Base-by-base conservation (phyloP, 1,284 basidiomycete species). In the Hymenochaete sp. region DNA sequence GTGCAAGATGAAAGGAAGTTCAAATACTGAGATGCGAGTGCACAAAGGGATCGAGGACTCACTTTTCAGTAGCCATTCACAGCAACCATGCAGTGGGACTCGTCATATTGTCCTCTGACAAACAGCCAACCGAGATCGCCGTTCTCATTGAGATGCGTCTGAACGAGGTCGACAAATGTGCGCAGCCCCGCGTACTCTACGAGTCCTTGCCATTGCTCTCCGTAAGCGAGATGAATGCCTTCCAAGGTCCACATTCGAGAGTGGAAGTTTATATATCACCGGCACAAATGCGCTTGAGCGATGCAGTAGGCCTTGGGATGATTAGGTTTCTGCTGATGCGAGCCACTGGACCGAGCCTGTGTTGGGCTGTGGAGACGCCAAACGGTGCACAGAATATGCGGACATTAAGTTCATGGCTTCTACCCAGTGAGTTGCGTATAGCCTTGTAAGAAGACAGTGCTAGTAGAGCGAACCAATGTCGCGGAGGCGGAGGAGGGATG, bases 121-220 rank as follows among this genome's bases (percentile, higher is more conserved):
- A 79, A 81, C 79, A 82, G 2, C 73, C 75, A 35, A n/a, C 68
- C 58, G 45, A 60, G 2, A 7, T 31, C 18, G 19, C 55, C 47
- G 66, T 59, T 38, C 67, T 71, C 66, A 62, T 71, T 70, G 18
- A 81, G 60, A 7, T 67, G 63, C 18, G 55, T 53, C 29, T 66
- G 63, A 27, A 80, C 60, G 50, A 70, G 75, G 0, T 72, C 65
- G 14, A 75, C 65, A 45, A 75, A 73, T 8, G 52, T 50, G 29
- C 68, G 64, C 4, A 77, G 61, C 6, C 71, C 68, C 0, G 71
- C 77, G 38, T 64, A 65, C 42, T 72, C 64, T 4, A 57, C 32
- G 40, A 89, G 70, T 90, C 90, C 61, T 73, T 75, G 25, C 82
- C 84, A 59, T 90, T 80, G 65, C 85, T 82, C 57, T 89, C 86